A percentile compares a stretch with the other conserved stretches of the same genome.
phyloP scores from a whole-genome alignment of 1,284 basidiomycete species.

The Boletus sp. region DNA sequence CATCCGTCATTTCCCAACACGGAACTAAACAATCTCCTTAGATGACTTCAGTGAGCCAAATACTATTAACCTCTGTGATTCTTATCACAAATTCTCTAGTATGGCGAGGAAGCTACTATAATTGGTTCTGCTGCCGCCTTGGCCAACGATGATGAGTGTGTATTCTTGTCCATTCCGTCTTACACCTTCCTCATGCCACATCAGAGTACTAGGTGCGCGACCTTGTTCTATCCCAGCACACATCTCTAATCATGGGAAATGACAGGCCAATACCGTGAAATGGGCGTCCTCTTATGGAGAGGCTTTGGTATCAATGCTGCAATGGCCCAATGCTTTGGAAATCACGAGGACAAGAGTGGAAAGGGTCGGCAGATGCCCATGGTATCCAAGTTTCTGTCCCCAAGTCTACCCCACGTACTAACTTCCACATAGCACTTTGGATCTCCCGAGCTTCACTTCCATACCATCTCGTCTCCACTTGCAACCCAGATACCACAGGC shows the following conservation, averaged over 20 bases:
- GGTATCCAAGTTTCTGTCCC: conserved; percentile 38
- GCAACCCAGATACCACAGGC: conserved; percentile 96
- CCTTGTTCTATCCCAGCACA: background rate
- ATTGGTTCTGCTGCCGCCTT: conserved; percentile 88
- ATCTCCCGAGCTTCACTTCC: conserved; percentile 80
- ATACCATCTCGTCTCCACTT: conserved; percentile 92
- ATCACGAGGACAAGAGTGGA: conserved; percentile 74
- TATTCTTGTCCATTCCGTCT: conserved; percentile 14
- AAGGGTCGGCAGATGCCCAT: conserved; percentile 90
- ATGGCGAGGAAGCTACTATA: conserved; percentile 91
- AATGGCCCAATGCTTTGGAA: conserved; percentile 90
- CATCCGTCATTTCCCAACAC: conserved; percentile 9
- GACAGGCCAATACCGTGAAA: conserved; percentile 82
- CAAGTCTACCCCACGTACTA: conserved; percentile 2
- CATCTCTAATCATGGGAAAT: background rate
- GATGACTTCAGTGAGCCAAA: conserved; percentile 69
- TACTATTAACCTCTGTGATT: background rate
- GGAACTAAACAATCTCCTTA: conserved; percentile 29
- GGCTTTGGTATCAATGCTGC: conserved; percentile 70
- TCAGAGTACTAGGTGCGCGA: conserved; percentile 56
- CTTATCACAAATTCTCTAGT: conserved; percentile 38
- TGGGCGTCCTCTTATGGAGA: conserved; percentile 87
- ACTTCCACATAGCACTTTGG: conserved; percentile 70
- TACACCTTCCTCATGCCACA: conserved; percentile 11
- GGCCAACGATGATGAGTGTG: conserved; percentile 81